Base-by-base conservation (phyloP, 139 green algal species). In the Chlamydomonas sp. region DNA sequence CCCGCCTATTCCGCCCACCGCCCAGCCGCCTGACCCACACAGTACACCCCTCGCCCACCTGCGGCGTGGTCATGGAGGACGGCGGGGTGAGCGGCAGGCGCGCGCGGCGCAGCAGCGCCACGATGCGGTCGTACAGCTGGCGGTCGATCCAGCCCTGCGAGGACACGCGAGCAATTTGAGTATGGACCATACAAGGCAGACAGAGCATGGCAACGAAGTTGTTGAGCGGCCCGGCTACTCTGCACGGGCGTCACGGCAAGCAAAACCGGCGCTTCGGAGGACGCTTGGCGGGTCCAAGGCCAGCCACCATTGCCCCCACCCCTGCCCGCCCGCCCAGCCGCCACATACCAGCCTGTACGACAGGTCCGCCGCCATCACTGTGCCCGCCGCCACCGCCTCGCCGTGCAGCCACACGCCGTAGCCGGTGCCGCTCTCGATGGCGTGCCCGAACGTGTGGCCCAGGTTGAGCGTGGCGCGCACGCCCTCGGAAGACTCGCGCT, bases 401-500 rank as follows among this genome's bases (percentile, higher is more conserved):
- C 98, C 98, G 69, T 96, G 92, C 80, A 96, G 87, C 77, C 89
- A 90, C 4, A 80, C 88, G 63, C 93, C 91, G 59, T 95, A 95
- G 67, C 96, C 96, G 4, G 90, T 92, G 1, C 90, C 93, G 0
- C 96, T 98, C 92, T 99, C 98, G 58, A 99, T 99, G 4, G 98
- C 98, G 91, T 99, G 98, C 0, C 98, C 98, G 92, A 99, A 99
- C 2, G 98, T 99, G 94, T 99, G 98, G 2, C 98, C 98, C 59
- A 99, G 93, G 92, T 99, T 99, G 68, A 99, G 95, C 0, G 96
- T 99, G 31, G 98, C 98, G 5, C 98, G 94, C 82, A 99, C 87
- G n/a, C 97, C 97, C 67, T 91, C 88, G 58, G 78, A 83, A 20
- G 94, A 95, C 93, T 99, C 98, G 72, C 92, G 93, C 91, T 99